A percentile compares a stretch with the other conserved stretches of the same genome.
Evolutionary conservation across 768 basidiomycete genomes (phyloP).

Genomic region (Mycena albidolilacea): DNA sequence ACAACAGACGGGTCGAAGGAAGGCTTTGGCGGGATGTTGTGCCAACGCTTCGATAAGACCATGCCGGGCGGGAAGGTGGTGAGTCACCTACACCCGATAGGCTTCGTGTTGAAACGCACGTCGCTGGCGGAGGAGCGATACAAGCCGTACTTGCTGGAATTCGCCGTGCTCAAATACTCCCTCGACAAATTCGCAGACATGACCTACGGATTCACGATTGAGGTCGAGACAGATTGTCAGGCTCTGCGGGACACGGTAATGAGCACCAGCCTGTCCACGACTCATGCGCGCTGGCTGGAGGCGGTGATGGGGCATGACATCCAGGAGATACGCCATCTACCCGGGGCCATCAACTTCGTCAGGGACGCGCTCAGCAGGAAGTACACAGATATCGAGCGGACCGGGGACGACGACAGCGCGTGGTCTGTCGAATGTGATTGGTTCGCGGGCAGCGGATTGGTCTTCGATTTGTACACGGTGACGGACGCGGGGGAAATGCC

Average conservation of each 20-base stretch:
- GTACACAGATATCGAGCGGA: not conserved
- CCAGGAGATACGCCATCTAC: constrained; percentile 34
- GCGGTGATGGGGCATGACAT: constrained; percentile 42
- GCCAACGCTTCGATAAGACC: constrained; percentile 39
- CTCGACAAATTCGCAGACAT: constrained; percentile 40
- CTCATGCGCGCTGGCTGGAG: constrained; percentile 47
- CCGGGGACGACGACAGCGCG: not conserved
- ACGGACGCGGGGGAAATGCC: constrained; percentile 1
- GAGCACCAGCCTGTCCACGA: constrained; percentile 36
- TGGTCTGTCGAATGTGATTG: not conserved
- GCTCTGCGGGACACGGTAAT: constrained; percentile 43
- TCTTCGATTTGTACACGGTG: not conserved
- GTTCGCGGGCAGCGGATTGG: not conserved
- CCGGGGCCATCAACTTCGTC: constrained; percentile 25
- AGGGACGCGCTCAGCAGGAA: not conserved
- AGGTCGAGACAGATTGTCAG: constrained; percentile 21
- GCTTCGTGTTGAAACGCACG: constrained; percentile 26
- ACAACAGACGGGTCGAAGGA: constrained; percentile 41
- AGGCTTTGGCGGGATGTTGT: constrained; percentile 38
- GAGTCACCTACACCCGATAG: constrained; percentile 46
- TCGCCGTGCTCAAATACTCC: no score
- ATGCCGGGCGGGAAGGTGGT: constrained; percentile 35
- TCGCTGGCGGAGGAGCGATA: no score
- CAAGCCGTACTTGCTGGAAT: no score
- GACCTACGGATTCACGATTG: constrained; percentile 44